Conservation (phyloP, 129 eudicot genomes). For the Mikania micrantha region DNA sequence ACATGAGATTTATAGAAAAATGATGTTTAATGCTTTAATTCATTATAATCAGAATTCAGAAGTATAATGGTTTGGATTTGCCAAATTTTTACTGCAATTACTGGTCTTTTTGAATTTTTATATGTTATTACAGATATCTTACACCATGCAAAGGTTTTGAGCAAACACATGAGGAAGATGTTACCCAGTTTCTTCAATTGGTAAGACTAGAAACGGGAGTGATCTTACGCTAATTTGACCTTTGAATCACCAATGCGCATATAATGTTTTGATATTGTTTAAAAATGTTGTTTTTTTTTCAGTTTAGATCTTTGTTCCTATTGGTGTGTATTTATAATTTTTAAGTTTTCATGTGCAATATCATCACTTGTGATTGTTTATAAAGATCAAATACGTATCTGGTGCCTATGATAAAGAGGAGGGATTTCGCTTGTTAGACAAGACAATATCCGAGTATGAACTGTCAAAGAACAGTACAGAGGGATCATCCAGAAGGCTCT, state of each 20-base stretch:
- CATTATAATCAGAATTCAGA: no score
- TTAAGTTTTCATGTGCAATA: background rate
- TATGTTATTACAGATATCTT: constrained; percentile 48
- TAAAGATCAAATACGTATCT: constrained; percentile 68
- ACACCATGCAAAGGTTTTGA: constrained; percentile 39
- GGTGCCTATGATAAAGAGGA: constrained; percentile 79
- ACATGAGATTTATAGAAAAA: background rate
- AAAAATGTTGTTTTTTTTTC: no score
- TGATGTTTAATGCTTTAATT: background rate
- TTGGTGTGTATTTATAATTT: background rate
- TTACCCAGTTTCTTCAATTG: constrained; percentile 58
- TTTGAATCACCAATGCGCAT: background rate
- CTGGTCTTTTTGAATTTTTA: constrained; percentile 5
- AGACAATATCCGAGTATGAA: constrained; percentile 70
- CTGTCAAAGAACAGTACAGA: constrained; percentile 34
- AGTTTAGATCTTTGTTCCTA: background rate
- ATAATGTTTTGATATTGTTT: background rate
- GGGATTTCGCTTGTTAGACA: constrained; percentile 65
- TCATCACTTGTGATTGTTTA: background rate
- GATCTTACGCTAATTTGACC: background rate
- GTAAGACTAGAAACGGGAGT: constrained; percentile 24
- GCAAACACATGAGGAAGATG: constrained; percentile 40
- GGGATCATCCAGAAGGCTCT: constrained; percentile 79
- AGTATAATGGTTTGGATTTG: background rate
- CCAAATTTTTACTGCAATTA: background rate